Base-by-base conservation (phyloP, 2,329 filamentous ascomycete species). In the Celoporthe dispersa region DNA sequence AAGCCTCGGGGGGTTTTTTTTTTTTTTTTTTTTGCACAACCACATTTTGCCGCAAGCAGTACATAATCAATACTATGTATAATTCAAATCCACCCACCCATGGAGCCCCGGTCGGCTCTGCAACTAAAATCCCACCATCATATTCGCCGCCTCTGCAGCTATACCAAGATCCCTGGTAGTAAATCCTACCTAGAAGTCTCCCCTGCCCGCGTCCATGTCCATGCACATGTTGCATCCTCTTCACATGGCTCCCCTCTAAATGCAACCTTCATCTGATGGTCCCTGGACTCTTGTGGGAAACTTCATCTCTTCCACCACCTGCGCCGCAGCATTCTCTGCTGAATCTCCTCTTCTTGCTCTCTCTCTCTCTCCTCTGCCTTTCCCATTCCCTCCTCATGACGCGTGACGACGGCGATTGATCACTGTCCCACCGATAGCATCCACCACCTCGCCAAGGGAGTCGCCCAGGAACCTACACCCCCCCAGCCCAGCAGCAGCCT, bases 141-240 rank as follows among this genome's bases (percentile, higher is more conserved):
- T 28, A 63, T 39, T 64, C 25, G 39, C 60, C 60, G 33, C 62
- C 39, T 51, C 41, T 51, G 12, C 53, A 57, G 25, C 25, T 16
- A 16, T 57, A 57, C 53, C 51, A 55, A 55, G 33, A 60, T 60
- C 57, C 57, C 57, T 60, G 57, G 22, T 60, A 48, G 55, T 22
- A 3, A 60, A 25, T 37, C 57, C 57, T 37, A 37, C 61, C 37
- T 39, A 51, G 48, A 33, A 57, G 53, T 57, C 25, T 57, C 22
- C 28, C 51, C 59, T 61, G 39, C 33, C 53, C 53, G 14, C 53
- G n/a, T 14, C 60, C 67, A 68, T 68, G 22, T n/a, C 48, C 61
- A 68, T 68, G 66, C 44, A 62, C 67, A 60, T 68, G 61, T 37
- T 14, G 37, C 25, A 57, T 64, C 63, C 60, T 37, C 57, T 57